Evolutionary conservation across 352 stramenopile species (phyloP).

Genomic region (Phytopythium montanum): DNA sequence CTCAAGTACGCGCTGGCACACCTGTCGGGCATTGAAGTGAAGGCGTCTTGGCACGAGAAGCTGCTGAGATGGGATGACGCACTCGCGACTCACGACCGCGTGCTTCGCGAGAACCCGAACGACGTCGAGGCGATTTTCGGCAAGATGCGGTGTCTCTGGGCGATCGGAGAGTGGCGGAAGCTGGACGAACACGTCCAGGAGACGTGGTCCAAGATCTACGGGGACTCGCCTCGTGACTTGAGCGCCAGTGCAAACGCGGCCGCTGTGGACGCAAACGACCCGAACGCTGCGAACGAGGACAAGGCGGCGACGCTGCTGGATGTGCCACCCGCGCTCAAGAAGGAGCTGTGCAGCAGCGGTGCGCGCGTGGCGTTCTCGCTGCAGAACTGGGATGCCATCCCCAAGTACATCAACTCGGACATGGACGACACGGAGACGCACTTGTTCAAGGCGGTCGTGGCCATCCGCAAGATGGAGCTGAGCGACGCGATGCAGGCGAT

Average conservation of each 20-base stretch:
- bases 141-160: slow-evolving; percentile 98
- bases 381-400: slow-evolving; percentile 84
- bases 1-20: slow-evolving; percentile 92
- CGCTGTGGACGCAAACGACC: slow-evolving; percentile 17
- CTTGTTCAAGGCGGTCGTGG: slow-evolving; percentile 89
- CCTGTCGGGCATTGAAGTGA: slow-evolving; percentile 77
- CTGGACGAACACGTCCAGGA: slow-evolving; percentile 92
- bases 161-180: slow-evolving; percentile 95
- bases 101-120: slow-evolving; percentile 54
- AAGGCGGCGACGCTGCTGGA: slow-evolving; percentile 59
- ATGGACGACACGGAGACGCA: slow-evolving; percentile 85
- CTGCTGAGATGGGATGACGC: slow-evolving; percentile 97
- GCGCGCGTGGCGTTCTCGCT: slow-evolving; percentile 77
- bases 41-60: slow-evolving; percentile 98
- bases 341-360: slow-evolving; percentile 81
- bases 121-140: slow-evolving; percentile 97
- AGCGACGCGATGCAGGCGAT: slow-evolving; percentile 91
- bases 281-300: slow-evolving; percentile 26
- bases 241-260: background rate
- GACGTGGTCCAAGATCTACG: slow-evolving; percentile 86
- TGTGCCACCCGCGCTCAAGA: slow-evolving; percentile 78
- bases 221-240: slow-evolving; percentile 19
- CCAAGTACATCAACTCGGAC: slow-evolving; percentile 84
- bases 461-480: slow-evolving; percentile 94
- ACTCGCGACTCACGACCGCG: slow-evolving; percentile 91